Conservation (phyloP, 805 yeast genomes). For the Pichia cephalocereana region DNA sequence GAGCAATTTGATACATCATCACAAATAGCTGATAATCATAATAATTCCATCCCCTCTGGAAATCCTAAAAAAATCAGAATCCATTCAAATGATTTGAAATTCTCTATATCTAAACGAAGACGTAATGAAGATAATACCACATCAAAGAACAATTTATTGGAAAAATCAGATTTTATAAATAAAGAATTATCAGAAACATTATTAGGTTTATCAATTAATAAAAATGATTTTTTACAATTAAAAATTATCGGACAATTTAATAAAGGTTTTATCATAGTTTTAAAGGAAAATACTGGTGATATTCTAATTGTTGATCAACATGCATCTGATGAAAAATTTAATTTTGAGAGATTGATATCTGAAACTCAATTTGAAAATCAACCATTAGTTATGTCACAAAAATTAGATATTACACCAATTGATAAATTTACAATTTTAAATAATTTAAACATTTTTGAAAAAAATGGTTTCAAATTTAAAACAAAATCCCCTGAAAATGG, state of each 20-base stretch:
- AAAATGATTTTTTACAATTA: constrained; percentile 70
- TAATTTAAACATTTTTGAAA: constrained; percentile 43
- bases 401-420: constrained; percentile 57
- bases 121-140: not conserved
- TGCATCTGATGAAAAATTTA: constrained; percentile 93
- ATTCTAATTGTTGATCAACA: constrained; percentile 92
- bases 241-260: constrained; percentile 87
- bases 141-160: not conserved
- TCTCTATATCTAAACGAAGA: not conserved
- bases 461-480: constrained; percentile 68
- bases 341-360: constrained; percentile 64
- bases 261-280: constrained; percentile 83
- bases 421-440: constrained; percentile 72
- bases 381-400: constrained; percentile 51
- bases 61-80: constrained; percentile 1
- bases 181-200: constrained; percentile 46
- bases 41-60: not conserved
- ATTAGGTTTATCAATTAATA: constrained; percentile 53
- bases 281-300: constrained; percentile 40
- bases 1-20: not conserved
- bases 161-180: constrained; percentile 32
- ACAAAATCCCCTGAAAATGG: constrained; percentile 32
- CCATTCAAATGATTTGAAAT: not conserved
- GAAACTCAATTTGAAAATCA: constrained; percentile 57
- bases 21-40: no score